phyloP scores from a whole-genome alignment of 2,329 filamentous ascomycete species.

The Thyridium curvatum region DNA sequence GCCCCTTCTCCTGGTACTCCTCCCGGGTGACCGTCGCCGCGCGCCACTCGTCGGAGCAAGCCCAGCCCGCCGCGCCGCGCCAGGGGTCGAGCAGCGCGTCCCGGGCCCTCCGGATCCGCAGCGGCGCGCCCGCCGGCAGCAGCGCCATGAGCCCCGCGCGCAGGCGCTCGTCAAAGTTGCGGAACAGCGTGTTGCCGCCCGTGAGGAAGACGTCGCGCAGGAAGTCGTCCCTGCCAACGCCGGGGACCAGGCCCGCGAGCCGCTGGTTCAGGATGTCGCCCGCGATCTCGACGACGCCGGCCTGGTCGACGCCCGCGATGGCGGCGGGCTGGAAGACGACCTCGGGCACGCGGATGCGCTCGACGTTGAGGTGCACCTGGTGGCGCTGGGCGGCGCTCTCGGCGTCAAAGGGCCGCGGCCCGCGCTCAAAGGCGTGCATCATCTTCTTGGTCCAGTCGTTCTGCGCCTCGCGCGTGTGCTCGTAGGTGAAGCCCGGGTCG shows the following conservation, averaged over 20 bases:
- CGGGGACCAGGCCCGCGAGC: conserved; percentile 47
- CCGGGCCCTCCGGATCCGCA: conserved; percentile 66
- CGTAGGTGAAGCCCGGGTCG: conserved; percentile 84
- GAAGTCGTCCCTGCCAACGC: conserved; percentile 56
- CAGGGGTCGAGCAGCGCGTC: conserved; percentile 84
- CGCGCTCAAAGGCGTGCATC: conserved; percentile 83
- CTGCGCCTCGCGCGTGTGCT: conserved; percentile 86
- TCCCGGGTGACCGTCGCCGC: conserved; percentile 65
- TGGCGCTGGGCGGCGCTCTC: conserved; percentile 73
- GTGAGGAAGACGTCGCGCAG: conserved; percentile 87
- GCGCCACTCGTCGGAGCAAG: conserved; percentile 52
- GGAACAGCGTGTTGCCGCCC: conserved; percentile 84
- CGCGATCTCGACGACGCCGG: conserved; percentile 86
- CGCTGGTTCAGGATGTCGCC: conserved; percentile 85
- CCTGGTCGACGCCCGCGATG: conserved; percentile 89
- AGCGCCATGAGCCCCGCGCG: conserved; percentile 65
- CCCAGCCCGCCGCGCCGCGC: conserved; percentile 88
- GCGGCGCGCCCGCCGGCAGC: conserved; percentile 59
- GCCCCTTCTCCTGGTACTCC: conserved; percentile 88
- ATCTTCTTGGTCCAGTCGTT: conserved; percentile 92
- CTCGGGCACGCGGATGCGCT: conserved; percentile 90
- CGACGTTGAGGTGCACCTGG: conserved; percentile 93
- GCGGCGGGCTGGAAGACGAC: conserved; percentile 80
- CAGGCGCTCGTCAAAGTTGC: conserved; percentile 79
- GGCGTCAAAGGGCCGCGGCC: conserved; percentile 78